Base-by-base conservation (phyloP, 805 yeast genomes). In the Zygoascus tannicola region DNA sequence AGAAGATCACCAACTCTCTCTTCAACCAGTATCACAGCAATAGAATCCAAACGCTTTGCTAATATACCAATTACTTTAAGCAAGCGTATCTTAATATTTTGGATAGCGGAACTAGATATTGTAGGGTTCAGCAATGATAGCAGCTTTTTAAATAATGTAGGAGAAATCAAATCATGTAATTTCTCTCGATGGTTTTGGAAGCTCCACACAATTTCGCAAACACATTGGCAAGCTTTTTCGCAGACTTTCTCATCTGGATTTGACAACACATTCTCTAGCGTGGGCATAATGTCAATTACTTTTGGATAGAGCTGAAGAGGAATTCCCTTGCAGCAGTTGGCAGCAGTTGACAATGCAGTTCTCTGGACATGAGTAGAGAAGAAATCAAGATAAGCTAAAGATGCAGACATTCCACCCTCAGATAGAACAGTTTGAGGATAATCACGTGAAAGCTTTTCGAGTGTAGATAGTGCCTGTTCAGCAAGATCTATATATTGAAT, bases 321-420 rank as follows among this genome's bases (percentile, higher is more conserved):
- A 3, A 44, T 16, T 10, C 23, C 18, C 20, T 33, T 32, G 30
- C 40, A 28, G 43, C 56, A 40, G 49, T 48, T 46, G 38, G 62
- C 50, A 37, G 54, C 51, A 39, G 52, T 81, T 0, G 70, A 65
- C 30, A 87, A 64, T 14, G 94, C 85, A 50, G 86, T 82, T 44
- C 94, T 68, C 60, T 90, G 97, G 0, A 94, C 84, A 63, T 85
- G 95, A 18, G 79, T 72, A 1, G 96, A 84, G 60, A 90, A 82
- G 56, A 90, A 90, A 58, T 92, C 97, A 48, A 88, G 67, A 55
- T 78, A 85, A 54, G 75, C 76, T 37, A 92, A 61, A 49, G 85
- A 80, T 0, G 84, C 75, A 4, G 69, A 63, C 5, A 88, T 59
- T 5, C 87, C 81, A 32, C 81, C 80, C 44, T 76, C 73, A 18